A percentile compares a stretch with the other conserved stretches of the same genome.
Evolutionary conservation across 2,329 filamentous ascomycete genomes (phyloP).

Genomic region (Botrytis galanthina): DNA sequence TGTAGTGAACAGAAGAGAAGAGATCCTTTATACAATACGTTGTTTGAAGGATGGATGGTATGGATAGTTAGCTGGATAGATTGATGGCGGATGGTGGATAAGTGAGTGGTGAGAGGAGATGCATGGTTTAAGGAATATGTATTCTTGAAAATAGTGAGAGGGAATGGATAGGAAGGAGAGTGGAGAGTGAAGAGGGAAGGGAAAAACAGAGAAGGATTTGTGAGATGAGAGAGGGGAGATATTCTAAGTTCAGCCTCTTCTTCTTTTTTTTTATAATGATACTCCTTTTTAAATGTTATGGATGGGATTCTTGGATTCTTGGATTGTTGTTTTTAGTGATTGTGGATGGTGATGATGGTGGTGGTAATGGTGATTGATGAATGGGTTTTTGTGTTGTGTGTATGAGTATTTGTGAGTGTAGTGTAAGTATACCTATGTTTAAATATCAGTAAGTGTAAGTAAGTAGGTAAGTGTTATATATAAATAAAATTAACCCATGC

Average conservation of each 20-base stretch:
- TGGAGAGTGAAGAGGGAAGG: not conserved
- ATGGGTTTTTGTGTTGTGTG: too few species aligned
- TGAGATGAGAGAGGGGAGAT: not conserved
- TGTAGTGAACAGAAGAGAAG: not conserved
- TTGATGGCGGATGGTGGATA: not conserved
- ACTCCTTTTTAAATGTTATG: conserved; percentile 13
- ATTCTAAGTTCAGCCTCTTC: conserved; percentile 10
- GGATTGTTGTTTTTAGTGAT: not conserved
- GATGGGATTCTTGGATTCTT: not conserved
- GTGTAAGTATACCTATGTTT: too few species aligned
- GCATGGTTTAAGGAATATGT: not conserved
- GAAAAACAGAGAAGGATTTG: not conserved
- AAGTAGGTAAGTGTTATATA: not conserved
- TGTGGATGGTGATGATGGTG: not conserved
- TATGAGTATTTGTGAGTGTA: too few species aligned
- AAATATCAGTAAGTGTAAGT: not conserved
- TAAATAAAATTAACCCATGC: too few species aligned
- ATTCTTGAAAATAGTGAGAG: not conserved
- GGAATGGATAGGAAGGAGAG: not conserved
- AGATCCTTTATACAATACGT: not conserved
- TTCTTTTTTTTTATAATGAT: conserved; percentile 12
- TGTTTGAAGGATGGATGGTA: not conserved
- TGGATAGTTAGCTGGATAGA: not conserved
- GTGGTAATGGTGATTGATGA: not conserved
- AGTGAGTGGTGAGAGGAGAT: not conserved